Evolutionary conservation across 192 early-diverging fungal genomes (phyloP), one percentile per base, ranked within the genome.

Genomic region (Backusella sp.): DNA sequence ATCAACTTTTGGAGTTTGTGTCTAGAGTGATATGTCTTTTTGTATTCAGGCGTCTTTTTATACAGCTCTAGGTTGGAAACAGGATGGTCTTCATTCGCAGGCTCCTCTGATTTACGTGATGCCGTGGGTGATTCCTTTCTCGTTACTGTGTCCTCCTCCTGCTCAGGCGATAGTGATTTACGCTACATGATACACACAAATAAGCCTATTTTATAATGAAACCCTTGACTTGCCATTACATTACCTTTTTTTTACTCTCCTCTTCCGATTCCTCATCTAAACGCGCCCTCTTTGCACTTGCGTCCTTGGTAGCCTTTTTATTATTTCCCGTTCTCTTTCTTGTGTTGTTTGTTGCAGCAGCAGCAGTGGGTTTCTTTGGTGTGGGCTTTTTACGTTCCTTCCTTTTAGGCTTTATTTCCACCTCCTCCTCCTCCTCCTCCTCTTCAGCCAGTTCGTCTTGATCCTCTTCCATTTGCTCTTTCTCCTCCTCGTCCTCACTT

Each of bases 1-100:
- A 83, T 73, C 26, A 83, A 15, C 23, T 77, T 79, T 53, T 83
- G 82, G n/a, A 83, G 72, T 32, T 73, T 79, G 28, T 83, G 82
- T 39, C 82, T 72, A 28, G 68, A 66, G 72, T 79, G 69, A 73
- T 83, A 79, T 39, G 79, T 19, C 35, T 41, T 66, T 46, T 76
- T 76, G 30, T 74, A 79, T 36, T 76, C 75, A 17, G 46, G 36
- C 14, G 68, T 41, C 41, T 65, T 65, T 70, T 74, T 73, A 41
- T 39, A 73, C 21, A 26, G 26, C 28, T 73, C 68, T 12, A 69
- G 41, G 6, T n/a, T 42, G 9, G 11, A 23, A 14, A 12, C 2
- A 15, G 14, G 2, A 12, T 66, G 34, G 4, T 14, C 35, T 14
- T 28, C 2, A 39, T 65, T 19, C 12, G 30, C 4, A 23, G 73